Evolutionary conservation across 495 filamentous ascomycete genomes (phyloP), one percentile per base, ranked within the genome.

Genomic region (Penicillium canescens): DNA sequence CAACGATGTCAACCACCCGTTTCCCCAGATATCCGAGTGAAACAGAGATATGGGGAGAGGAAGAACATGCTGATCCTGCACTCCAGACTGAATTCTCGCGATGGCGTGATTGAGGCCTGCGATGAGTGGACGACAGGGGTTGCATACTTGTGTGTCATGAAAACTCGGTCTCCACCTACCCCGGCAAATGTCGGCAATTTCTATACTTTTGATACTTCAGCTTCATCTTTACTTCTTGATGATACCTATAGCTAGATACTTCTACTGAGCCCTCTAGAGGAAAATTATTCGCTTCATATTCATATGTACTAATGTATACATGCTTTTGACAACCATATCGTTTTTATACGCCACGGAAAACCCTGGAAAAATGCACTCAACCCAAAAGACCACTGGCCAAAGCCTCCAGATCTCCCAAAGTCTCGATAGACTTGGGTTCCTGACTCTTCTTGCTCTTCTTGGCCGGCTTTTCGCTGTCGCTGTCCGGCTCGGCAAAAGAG

Each of bases 371-470:
- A 40, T 46, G 38, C 46, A 41, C 57, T 54, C 51, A 74, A 46
- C 81, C 87, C 62, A 98, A 76, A 64, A 97, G 73, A 2, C 90
- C 91, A 57, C 87, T 83, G 57, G 93, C 93, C 80, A 96, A 63
- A 48, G 87, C 85, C 72, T 98, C 93, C 67, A 96, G 74, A 78
- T 96, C 91, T 62, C 93, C 89, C 73, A 96, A 69, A 21, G 87
- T 96, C 69, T 92, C 85, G 49, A 90, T 90, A 21, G 64, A 50
- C 37, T 83, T 73, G 21, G 75, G 46, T 47, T 50, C 71, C 67
- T 66, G 81, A 61, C 67, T 65, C 68, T 78, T 81, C 63, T 68
- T 72, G 46, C 57, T 60, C 47, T 70, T 75, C 64, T 75, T 78
- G 56, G 68, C 62, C 42, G 72, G 65, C 42, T 75, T 70, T 10